Base-by-base conservation (phyloP, 2,329 filamentous ascomycete species). In the Botrytis tulipae region DNA sequence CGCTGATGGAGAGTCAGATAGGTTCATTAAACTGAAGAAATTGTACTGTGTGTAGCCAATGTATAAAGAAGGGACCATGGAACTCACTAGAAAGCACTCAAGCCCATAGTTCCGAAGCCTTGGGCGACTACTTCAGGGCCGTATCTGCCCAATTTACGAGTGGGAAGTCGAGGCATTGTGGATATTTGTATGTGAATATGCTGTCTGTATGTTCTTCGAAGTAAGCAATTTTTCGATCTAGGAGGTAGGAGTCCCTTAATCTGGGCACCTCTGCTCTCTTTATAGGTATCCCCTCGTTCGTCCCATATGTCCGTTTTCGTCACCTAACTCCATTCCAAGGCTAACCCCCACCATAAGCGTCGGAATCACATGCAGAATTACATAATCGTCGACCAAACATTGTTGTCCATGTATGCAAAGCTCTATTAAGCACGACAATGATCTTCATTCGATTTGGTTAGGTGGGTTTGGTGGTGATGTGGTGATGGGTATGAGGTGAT, bases 41-140 rank as follows among this genome's bases (percentile, higher is more conserved):
- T 22, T 22, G 32, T 29, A 16, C 3, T 29, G 25, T 1, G 10
- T 42, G 10, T 32, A 25, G 18, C 7, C 8, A 22, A 1, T 20
- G 22, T 35, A 44, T 32, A 10, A 35, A 42, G 25, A 29, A 5
- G 32, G 25, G 35, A 4, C 16, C 16, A 35, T 35, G 25, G n/a
- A 20, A 61, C 72, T 63, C 42, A 73, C 72, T 73, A 71, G 32
- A 71, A 70, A 40, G 66, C 57, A 70, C 66, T 70, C 10, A 73
- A 29, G 25, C 72, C 78, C 79, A 79, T 79, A 8, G 77, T 59
- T 16, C 79, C 79, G 35, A 80, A 76, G 4, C 79, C 78, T n/a
- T 79, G 61, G 16, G 77, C 77, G 8, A 76, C 73, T 35, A 80
- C 73, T 35, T 75, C 60, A 10, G 79, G 78, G 12, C 78, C 79